Percentiles rank a stretch among this genome's conserved stretches.
These are phyloP conservation scores for Pythium volutum DNA, from an alignment of 352 stramenopile genomes.

Conservation along the genomic window DNA sequence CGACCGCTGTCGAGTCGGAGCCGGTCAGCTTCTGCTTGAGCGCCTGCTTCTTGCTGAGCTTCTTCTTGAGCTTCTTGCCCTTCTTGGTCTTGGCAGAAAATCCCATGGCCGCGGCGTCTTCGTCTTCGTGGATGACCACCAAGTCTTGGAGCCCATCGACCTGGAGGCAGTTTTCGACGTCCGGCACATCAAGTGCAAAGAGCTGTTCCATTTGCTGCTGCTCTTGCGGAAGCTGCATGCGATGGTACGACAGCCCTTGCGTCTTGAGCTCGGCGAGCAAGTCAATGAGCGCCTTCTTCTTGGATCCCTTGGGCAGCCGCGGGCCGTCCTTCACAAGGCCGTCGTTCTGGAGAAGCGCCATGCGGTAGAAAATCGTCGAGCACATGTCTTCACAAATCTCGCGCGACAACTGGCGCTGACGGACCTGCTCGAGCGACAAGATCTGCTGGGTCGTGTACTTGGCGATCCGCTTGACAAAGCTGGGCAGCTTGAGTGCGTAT, in stretches of 20 bases:
- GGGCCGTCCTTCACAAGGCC: constrained; percentile 63
- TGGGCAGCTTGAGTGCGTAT: constrained; percentile 53
- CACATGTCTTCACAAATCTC: constrained; percentile 88
- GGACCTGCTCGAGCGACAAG: constrained; percentile 52
- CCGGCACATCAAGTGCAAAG: constrained; percentile 78
- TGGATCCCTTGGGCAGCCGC: constrained; percentile 93
- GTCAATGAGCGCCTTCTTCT: constrained; percentile 97
- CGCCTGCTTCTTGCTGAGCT: constrained; percentile 18
- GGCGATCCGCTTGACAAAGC: constrained; percentile 61
- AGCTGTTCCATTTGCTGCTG: constrained; percentile 80
- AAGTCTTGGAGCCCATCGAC: constrained; percentile 57
- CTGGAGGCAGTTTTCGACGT: constrained; percentile 80
- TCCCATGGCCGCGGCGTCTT: constrained; percentile 12
- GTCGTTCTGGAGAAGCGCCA: constrained; percentile 66
- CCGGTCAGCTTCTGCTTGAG: background rate
- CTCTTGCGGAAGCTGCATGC: constrained; percentile 65
- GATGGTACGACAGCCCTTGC: constrained; percentile 80
- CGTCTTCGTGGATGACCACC: constrained; percentile 32
- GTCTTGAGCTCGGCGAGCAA: constrained; percentile 89
- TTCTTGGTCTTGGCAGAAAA: constrained; percentile 11
- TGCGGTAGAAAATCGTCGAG: constrained; percentile 95
- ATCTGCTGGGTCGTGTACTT: constrained; percentile 79
- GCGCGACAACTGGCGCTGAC: constrained; percentile 62
- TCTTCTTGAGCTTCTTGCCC: constrained; percentile 32
- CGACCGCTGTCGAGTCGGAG: background rate